These are phyloP conservation scores for Metschnikowia lachancei DNA, from an alignment of 805 yeast species.

Conservation along the genomic window DNA sequence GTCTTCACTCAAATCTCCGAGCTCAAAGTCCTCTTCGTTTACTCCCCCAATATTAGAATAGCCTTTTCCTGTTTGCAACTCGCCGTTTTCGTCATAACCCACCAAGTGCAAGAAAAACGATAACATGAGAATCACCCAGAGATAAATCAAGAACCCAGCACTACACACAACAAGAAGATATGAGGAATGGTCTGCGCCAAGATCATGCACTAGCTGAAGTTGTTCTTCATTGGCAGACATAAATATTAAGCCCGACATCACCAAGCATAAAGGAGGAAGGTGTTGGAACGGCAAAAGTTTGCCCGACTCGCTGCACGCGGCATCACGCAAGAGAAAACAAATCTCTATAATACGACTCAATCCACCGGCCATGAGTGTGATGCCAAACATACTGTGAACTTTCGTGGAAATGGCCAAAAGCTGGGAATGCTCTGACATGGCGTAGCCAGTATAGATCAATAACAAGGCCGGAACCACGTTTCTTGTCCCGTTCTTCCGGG, in stretches of 20 bases:
- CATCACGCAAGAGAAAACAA: slow-evolving; percentile 68
- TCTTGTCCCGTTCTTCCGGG: slow-evolving; percentile 46
- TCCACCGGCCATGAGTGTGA: slow-evolving; percentile 78
- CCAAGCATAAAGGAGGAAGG: slow-evolving; percentile 76
- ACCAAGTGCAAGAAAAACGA: slow-evolving; percentile 52
- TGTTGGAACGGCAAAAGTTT: slow-evolving; percentile 73
- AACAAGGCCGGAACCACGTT: slow-evolving; percentile 75
- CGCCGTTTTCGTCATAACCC: slow-evolving; percentile 43
- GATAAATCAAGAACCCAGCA: slow-evolving; percentile 67
- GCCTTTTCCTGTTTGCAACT: slow-evolving; percentile 17
- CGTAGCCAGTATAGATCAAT: slow-evolving; percentile 85
- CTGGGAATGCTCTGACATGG: slow-evolving; percentile 90
- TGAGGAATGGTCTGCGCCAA: slow-evolving; percentile 83
- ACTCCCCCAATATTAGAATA: slow-evolving; percentile 20
- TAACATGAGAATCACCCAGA: slow-evolving; percentile 63
- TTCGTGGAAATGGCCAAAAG: slow-evolving; percentile 72
- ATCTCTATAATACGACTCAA: slow-evolving; percentile 74
- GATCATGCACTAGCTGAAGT: slow-evolving; percentile 60
- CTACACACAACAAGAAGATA: slow-evolving; percentile 70
- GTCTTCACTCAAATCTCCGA: slow-evolving; percentile 28
- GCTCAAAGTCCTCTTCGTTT: slow-evolving; percentile 34
- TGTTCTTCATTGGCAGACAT: slow-evolving; percentile 96
- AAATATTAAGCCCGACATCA: slow-evolving; percentile 75
- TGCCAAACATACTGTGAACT: slow-evolving; percentile 85
- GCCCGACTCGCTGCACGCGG: slow-evolving; percentile 38